phyloP scores from a whole-genome alignment of 331 rosid genomes.

The Saraca asoca region DNA sequence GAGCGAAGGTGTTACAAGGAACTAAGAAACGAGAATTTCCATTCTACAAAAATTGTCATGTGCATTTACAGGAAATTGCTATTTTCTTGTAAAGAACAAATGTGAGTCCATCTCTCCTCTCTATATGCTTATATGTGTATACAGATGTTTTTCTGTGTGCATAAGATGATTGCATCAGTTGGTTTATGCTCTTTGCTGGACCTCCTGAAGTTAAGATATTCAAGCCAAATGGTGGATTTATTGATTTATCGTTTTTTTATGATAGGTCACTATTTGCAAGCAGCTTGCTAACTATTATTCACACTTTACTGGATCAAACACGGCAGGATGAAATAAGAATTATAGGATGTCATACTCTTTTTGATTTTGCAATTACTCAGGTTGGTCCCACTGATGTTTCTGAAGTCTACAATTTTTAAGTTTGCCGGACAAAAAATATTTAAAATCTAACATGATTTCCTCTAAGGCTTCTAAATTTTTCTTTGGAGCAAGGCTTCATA shows the following conservation, averaged over 20 bases:
- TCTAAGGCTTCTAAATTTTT: slow-evolving; percentile 19
- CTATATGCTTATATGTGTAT: slow-evolving; percentile 19
- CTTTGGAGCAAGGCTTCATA: background rate
- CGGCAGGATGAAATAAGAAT: slow-evolving; percentile 84
- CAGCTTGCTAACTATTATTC: slow-evolving; percentile 84
- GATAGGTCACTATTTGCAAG: slow-evolving; percentile 84
- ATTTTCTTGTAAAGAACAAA: slow-evolving; percentile 81
- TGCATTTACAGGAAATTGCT: slow-evolving; percentile 77
- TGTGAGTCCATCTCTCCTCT: slow-evolving; percentile 62
- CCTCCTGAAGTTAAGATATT: slow-evolving; percentile 13
- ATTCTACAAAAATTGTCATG: slow-evolving; percentile 71
- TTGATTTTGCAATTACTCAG: slow-evolving; percentile 90
- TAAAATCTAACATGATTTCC: slow-evolving; percentile 19
- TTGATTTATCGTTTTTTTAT: slow-evolving; percentile 30
- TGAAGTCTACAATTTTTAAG: slow-evolving; percentile 5
- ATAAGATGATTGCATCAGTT: no score
- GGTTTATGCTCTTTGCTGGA: slow-evolving; percentile 11
- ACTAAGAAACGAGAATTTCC: slow-evolving; percentile 73
- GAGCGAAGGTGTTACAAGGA: slow-evolving; percentile 97
- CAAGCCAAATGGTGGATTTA: slow-evolving; percentile 13
- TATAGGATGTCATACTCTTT: slow-evolving; percentile 82
- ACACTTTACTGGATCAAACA: slow-evolving; percentile 83
- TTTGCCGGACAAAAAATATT: slow-evolving; percentile 17
- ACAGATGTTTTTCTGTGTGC: background rate
- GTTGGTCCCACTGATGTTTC: slow-evolving; percentile 45